Conservation (phyloP, 345 rosid genomes). For the Erodium maritimum region DNA sequence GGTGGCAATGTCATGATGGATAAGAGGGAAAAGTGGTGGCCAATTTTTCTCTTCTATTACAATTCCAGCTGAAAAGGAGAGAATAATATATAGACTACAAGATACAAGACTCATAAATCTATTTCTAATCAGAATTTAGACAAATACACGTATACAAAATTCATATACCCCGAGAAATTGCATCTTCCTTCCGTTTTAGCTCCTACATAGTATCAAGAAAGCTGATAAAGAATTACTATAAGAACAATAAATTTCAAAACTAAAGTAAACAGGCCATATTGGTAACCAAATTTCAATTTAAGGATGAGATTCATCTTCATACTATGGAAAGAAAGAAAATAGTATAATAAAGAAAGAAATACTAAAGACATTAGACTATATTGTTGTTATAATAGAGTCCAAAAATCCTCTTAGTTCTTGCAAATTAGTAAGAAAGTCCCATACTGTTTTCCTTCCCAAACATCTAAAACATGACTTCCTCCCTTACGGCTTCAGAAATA, state of each 20-base stretch:
- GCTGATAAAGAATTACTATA: neutral
- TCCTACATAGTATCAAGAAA: slow-evolving; percentile 40
- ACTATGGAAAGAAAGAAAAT: neutral
- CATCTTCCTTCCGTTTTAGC: slow-evolving; percentile 80
- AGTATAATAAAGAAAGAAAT: too few relatives aligned
- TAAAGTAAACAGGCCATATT: neutral
- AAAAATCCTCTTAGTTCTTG: neutral
- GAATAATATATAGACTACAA: slow-evolving; percentile 7
- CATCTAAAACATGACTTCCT: too few relatives aligned
- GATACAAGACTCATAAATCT: neutral
- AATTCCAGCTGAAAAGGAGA: slow-evolving; percentile 63
- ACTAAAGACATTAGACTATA: neutral
- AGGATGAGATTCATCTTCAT: neutral
- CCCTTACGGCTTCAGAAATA: too few relatives aligned
- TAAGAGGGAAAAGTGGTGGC: slow-evolving; percentile 88
- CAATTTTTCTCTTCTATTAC: slow-evolving; percentile 88
- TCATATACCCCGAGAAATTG: slow-evolving; percentile 44
- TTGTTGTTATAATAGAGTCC: neutral
- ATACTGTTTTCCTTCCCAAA: too few relatives aligned
- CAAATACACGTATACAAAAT: neutral
- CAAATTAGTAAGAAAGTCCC: neutral
- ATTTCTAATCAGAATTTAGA: neutral
- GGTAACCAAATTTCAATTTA: neutral
- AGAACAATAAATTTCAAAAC: slow-evolving; percentile 1
- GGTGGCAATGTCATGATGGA: slow-evolving; percentile 86